phyloP scores from a whole-genome alignment of 2,329 filamentous ascomycete species.

The Xylariales sp. region DNA sequence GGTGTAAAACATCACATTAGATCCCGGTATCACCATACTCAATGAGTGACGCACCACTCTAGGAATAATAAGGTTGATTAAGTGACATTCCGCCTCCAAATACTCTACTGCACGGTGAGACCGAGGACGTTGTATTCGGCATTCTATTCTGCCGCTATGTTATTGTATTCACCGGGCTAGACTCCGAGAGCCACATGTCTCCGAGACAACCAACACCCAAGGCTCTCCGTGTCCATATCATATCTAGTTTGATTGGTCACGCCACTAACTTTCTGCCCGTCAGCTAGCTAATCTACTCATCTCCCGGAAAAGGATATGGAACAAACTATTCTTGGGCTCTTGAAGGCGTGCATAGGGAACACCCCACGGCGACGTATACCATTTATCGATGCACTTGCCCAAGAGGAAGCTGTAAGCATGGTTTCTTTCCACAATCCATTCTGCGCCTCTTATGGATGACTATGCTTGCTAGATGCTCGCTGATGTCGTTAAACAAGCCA shows the following conservation, averaged over 20 bases:
- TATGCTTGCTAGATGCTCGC: no score
- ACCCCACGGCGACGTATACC: no score
- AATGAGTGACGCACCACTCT: no score
- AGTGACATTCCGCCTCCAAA: not conserved
- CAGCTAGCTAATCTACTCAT: no score
- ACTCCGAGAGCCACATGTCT: conserved; percentile 3
- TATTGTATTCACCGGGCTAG: conserved; percentile 8
- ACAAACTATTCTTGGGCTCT: no score
- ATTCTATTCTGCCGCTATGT: conserved; percentile 23
- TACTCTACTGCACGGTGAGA: not conserved
- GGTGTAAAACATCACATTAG: not conserved
- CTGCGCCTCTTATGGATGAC: no score
- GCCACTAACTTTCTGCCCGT: not conserved
- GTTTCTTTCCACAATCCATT: no score
- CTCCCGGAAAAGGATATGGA: no score
- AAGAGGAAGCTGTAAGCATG: no score
- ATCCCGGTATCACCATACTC: not conserved
- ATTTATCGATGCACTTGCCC: no score
- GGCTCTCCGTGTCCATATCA: not conserved
- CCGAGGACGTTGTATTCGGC: not conserved
- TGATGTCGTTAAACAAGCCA: no score
- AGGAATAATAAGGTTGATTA: not conserved
- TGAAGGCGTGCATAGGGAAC: no score
- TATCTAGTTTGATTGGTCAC: not conserved
- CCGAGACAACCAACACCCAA: conserved; percentile 16